phyloP scores from a whole-genome alignment of 306 rosid species.

The Cyamopsis tetragonoloba region DNA sequence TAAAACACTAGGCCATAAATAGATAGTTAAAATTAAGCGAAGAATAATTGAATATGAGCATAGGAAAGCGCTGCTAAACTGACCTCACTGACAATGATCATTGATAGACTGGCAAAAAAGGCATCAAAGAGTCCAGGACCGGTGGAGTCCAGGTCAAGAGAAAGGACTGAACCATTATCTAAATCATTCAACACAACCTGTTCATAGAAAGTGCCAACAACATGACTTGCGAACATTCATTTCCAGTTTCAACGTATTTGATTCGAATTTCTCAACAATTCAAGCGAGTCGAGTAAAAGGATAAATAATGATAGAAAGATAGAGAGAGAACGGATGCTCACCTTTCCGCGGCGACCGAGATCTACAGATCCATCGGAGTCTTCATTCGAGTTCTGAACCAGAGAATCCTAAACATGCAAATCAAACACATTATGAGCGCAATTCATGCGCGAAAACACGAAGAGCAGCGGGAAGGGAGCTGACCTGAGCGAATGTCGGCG shows the following conservation, averaged over 20 bases:
- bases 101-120: conserved; percentile 80
- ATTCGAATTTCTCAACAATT: not conserved
- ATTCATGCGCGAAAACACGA: not conserved
- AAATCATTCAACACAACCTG: conserved; percentile 48
- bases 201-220: not conserved
- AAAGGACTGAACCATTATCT: conserved; percentile 38
- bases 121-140: conserved; percentile 92
- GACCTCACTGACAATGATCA: conserved; percentile 96
- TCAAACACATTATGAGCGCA: conserved; percentile 9
- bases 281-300: not conserved
- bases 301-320: not conserved
- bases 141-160: conserved; percentile 52
- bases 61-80: conserved; percentile 24
- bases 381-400: conserved; percentile 34
- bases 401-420: conserved; percentile 37
- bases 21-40: not conserved
- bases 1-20: conserved; percentile 1
- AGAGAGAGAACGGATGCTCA: conserved; percentile 11
- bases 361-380: conserved; percentile 49
- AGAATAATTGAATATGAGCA: not conserved
- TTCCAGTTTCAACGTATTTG: not conserved
- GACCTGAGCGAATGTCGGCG: conserved; percentile 50
- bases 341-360: conserved; percentile 93
- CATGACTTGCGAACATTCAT: not conserved
- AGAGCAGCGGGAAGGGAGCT: not conserved